Conservation (phyloP, 106 monocot genomes). For the Dendrobium huoshanense region DNA sequence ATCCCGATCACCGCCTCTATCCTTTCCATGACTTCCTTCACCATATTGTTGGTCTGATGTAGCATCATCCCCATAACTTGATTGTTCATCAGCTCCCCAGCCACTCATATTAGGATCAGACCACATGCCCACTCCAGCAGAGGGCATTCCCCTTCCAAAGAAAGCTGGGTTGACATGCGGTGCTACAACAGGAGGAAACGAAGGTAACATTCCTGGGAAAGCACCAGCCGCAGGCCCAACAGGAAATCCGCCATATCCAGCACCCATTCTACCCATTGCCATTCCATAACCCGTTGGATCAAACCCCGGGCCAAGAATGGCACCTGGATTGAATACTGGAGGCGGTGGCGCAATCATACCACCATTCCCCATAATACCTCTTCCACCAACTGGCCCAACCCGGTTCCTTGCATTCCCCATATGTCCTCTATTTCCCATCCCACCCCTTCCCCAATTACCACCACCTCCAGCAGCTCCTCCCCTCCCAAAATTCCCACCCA, state of each 20-base stretch:
- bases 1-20: constrained; percentile 54
- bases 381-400: constrained; percentile 56
- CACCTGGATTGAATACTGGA: constrained; percentile 49
- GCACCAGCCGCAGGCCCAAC: constrained; percentile 45
- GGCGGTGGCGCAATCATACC: constrained; percentile 63
- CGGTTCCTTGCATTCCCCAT: constrained; percentile 66
- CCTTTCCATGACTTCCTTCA: constrained; percentile 63
- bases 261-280: constrained; percentile 78
- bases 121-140: constrained; percentile 77
- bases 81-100: constrained; percentile 80
- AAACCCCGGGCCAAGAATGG: constrained; percentile 72
- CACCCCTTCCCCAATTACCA: constrained; percentile 36
- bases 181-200: constrained; percentile 79
- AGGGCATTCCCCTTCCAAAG: constrained; percentile 72
- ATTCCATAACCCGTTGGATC: constrained; percentile 75
- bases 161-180: constrained; percentile 91
- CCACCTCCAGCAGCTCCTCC: constrained; percentile 19
- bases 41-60: constrained; percentile 87
- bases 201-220: constrained; percentile 75
- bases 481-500: constrained; percentile 17
- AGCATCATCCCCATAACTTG: constrained; percentile 83
- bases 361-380: constrained; percentile 84
- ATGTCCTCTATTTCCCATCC: constrained; percentile 47
- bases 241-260: constrained; percentile 71
- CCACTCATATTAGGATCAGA: constrained; percentile 60